Percentiles rank a stretch among this genome's conserved stretches.
phyloP scores from a whole-genome alignment of 106 monocot species.

The Allium cepa region DNA sequence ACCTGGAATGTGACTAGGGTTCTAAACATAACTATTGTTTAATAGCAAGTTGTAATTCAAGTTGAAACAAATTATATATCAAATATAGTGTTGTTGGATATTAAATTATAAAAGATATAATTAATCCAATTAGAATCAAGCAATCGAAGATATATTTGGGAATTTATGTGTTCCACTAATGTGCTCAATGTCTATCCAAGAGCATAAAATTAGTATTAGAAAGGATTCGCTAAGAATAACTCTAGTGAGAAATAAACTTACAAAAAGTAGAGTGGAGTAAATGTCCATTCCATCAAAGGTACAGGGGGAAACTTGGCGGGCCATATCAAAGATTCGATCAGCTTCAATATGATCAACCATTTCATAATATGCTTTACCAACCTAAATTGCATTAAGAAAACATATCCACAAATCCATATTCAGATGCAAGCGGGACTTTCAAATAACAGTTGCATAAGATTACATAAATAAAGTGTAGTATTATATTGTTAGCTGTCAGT shows the following conservation, averaged over 20 bases:
- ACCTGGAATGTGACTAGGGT: too few relatives aligned
- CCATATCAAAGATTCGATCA: conserved; percentile 72
- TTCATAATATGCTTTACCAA: conserved; percentile 92
- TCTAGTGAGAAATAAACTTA: conserved; percentile 22
- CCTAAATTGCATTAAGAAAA: conserved; percentile 31
- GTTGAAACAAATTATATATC: too few relatives aligned
- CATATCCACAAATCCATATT: background rate
- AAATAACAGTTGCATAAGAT: background rate
- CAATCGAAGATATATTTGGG: too few relatives aligned
- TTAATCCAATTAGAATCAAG: too few relatives aligned
- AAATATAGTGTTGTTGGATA: too few relatives aligned
- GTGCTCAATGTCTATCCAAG: too few relatives aligned
- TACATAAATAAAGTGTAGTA: background rate
- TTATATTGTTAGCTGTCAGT: too few relatives aligned
- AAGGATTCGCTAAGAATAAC: background rate
- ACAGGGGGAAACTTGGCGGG: conserved; percentile 75
- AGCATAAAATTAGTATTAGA: background rate
- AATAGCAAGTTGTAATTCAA: too few relatives aligned
- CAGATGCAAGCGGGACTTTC: background rate
- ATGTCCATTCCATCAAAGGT: conserved; percentile 91
- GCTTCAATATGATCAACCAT: conserved; percentile 88
- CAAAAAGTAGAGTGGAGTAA: conserved; percentile 93
- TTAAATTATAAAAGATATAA: too few relatives aligned
- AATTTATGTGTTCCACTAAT: too few relatives aligned
- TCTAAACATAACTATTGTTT: too few relatives aligned